Percentiles rank a stretch among this genome's conserved stretches.
phyloP scores from a whole-genome alignment of 2,329 filamentous ascomycete genomes.

The Fusarium torreyae region DNA sequence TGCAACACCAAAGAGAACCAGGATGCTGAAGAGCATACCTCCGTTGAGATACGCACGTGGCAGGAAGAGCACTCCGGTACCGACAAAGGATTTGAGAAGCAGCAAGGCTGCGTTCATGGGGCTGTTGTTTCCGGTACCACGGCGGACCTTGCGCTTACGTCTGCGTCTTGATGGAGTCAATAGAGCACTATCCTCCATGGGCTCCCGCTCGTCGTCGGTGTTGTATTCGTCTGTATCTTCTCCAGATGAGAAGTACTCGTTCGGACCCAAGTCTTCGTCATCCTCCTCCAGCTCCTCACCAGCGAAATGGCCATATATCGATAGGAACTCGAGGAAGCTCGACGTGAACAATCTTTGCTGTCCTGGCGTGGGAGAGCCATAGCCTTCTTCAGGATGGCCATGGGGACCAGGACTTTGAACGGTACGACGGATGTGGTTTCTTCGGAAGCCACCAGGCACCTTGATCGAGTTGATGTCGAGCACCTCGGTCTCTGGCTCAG shows the following conservation, averaged over 20 bases:
- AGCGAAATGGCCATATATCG: slow-evolving; percentile 96
- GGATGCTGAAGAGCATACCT: slow-evolving; percentile 96
- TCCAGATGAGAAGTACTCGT: slow-evolving; percentile 93
- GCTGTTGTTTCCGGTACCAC: slow-evolving; percentile 81
- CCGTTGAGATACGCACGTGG: slow-evolving; percentile 95
- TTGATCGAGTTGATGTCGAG: slow-evolving; percentile 92
- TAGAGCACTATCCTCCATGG: slow-evolving; percentile 90
- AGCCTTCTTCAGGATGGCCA: slow-evolving; percentile 54
- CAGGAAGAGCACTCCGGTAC: slow-evolving; percentile 94
- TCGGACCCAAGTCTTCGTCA: slow-evolving; percentile 87
- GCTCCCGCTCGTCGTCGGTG: slow-evolving; percentile 79
- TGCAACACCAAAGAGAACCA: slow-evolving; percentile 89
- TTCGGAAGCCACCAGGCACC: slow-evolving; percentile 91
- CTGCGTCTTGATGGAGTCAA: slow-evolving; percentile 82
- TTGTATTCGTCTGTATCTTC: slow-evolving; percentile 74
- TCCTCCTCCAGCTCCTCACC: slow-evolving; percentile 98
- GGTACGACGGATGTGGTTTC: slow-evolving; percentile 87
- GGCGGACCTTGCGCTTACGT: slow-evolving; percentile 82
- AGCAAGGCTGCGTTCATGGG: slow-evolving; percentile 86
- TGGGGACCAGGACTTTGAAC: slow-evolving; percentile 72
- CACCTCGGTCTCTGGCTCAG: slow-evolving; percentile 83
- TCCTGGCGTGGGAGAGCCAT: slow-evolving; percentile 52
- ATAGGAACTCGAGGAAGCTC: slow-evolving; percentile 96
- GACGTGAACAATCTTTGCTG: slow-evolving; percentile 80
- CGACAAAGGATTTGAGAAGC: slow-evolving; percentile 96